phyloP scores from a whole-genome alignment of 1,139 yeast species.

The Blastobotrys capitulatus region DNA sequence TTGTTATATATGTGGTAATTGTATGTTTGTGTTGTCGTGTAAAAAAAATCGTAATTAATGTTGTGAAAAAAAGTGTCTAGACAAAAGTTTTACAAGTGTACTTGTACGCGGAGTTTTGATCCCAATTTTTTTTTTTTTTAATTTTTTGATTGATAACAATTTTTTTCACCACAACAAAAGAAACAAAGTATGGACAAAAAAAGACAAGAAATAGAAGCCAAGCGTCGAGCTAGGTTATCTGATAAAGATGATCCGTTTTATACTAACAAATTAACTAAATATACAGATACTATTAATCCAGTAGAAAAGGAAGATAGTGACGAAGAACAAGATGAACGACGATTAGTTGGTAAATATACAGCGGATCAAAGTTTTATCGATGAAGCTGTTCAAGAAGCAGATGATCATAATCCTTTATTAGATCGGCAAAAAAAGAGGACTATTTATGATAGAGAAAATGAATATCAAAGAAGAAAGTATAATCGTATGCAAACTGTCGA shows the following conservation, averaged over 20 bases:
- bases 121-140: background rate
- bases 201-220: slow-evolving; percentile 5
- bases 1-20: background rate
- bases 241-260: background rate
- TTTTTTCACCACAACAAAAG: no score
- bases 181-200: background rate
- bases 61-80: no score
- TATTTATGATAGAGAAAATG: slow-evolving; percentile 35
- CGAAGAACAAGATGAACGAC: background rate
- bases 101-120: no score
- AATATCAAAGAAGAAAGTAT: slow-evolving; percentile 41
- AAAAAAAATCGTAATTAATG: no score
- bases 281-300: background rate
- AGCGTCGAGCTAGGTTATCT: background rate
- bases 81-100: no score
- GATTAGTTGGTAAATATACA: slow-evolving; percentile 28
- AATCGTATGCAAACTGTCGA: slow-evolving; percentile 28
- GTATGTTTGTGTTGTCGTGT: background rate
- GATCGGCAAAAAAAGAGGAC: slow-evolving; percentile 31
- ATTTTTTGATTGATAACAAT: background rate
- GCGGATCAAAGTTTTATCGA: slow-evolving; percentile 28
- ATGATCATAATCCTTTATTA: slow-evolving; percentile 36
- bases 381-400: slow-evolving; percentile 32
- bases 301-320: background rate
- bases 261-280: background rate